Evolutionary conservation across 805 yeast genomes (phyloP).

Genomic region (Candida anglica): DNA sequence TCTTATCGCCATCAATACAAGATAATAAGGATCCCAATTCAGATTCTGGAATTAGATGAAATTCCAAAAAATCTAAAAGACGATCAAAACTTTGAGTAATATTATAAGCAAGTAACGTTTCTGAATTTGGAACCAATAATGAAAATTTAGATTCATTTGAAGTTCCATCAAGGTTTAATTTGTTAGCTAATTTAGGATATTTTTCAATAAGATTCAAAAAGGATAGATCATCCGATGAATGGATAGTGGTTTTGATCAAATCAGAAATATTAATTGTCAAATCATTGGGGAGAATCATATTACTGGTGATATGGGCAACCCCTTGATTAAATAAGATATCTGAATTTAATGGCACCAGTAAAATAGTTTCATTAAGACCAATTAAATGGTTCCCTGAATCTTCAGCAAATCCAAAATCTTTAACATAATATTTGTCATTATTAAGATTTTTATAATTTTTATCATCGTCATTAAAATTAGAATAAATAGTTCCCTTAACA

Average conservation of each 20-base stretch:
- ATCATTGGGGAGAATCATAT: slow-evolving; percentile 53
- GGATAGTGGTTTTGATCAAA: slow-evolving; percentile 52
- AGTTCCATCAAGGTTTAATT: slow-evolving; percentile 30
- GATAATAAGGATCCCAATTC: slow-evolving; percentile 43
- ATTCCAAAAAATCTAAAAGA: slow-evolving; percentile 51
- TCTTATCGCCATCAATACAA: slow-evolving; percentile 37
- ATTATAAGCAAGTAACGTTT: slow-evolving; percentile 50
- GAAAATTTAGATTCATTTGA: slow-evolving; percentile 37
- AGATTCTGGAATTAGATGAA: slow-evolving; percentile 67
- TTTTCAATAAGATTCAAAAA: slow-evolving; percentile 45
- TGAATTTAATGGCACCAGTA: slow-evolving; percentile 39
- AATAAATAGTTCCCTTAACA: slow-evolving; percentile 60
- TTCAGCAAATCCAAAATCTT: slow-evolving; percentile 14
- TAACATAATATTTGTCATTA: slow-evolving; percentile 24
- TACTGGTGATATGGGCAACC: slow-evolving; percentile 67
- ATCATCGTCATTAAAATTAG: slow-evolving; percentile 43
- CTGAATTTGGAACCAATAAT: slow-evolving; percentile 66
- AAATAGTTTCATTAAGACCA: slow-evolving; percentile 23
- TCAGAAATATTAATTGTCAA: slow-evolving; percentile 53
- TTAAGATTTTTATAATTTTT: slow-evolving; percentile 16
- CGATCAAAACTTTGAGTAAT: slow-evolving; percentile 39
- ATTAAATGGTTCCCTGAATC: slow-evolving; percentile 18
- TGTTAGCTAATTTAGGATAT: slow-evolving; percentile 37
- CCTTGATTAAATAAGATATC: slow-evolving; percentile 83
- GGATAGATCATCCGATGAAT: slow-evolving; percentile 14